A percentile compares a stretch with the other conserved stretches of the same genome.
Evolutionary conservation across 2,329 filamentous ascomycete genomes (phyloP).

Genomic region (Cercospora janseana): DNA sequence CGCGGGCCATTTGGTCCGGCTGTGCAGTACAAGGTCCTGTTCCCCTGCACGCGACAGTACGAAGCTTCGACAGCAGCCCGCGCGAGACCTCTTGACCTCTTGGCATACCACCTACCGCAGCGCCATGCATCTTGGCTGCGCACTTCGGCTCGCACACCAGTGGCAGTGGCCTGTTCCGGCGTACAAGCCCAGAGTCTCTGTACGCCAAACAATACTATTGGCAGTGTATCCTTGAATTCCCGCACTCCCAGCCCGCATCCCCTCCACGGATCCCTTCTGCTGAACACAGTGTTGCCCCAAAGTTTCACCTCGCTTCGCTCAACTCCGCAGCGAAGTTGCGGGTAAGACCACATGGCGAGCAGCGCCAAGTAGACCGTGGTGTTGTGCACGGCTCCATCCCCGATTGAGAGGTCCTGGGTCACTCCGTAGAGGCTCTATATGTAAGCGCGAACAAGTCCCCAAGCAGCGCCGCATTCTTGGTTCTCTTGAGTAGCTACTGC

Average conservation of each 20-base stretch:
- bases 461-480: slow-evolving; percentile 9
- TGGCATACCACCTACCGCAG: slow-evolving; percentile 5
- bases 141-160: too few relatives aligned
- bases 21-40: neutral
- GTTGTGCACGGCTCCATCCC: neutral
- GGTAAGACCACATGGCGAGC: too few relatives aligned
- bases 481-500: slow-evolving; percentile 5
- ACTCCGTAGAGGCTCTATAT: neutral
- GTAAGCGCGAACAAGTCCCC: slow-evolving; percentile 8
- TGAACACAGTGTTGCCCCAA: slow-evolving; percentile 1
- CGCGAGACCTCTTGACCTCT: slow-evolving; percentile 3
- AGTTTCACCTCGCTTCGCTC: too few relatives aligned
- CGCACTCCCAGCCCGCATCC: slow-evolving; percentile 10
- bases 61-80: slow-evolving; percentile 4
- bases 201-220: too few relatives aligned
- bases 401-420: neutral
- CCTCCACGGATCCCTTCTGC: slow-evolving; percentile 10
- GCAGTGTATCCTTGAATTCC: too few relatives aligned
- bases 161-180: neutral
- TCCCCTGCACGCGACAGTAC: too few relatives aligned
- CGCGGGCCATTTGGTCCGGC: neutral
- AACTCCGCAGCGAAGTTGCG: neutral
- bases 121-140: slow-evolving; percentile 14
- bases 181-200: neutral
- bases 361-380: neutral